Conservation (phyloP, 305 asterid genomes). For the Fraxinus platypoda region DNA sequence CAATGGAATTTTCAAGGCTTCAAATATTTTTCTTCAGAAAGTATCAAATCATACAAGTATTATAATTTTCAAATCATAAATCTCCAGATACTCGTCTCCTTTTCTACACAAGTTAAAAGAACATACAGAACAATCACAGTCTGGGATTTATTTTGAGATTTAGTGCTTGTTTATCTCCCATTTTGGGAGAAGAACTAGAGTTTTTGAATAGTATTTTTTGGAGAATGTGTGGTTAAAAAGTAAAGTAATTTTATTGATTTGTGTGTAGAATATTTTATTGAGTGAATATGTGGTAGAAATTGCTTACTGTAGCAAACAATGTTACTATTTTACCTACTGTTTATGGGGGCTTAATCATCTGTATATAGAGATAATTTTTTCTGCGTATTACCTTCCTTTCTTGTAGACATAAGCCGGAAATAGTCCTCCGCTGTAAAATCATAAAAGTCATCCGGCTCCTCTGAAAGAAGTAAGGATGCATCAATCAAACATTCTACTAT, state of each 20-base stretch:
- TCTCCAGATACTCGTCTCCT: background rate
- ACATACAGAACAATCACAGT: background rate
- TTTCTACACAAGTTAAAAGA: background rate
- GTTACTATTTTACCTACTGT: too few relatives aligned
- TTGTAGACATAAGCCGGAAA: constrained; percentile 64
- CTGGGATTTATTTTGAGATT: constrained; percentile 6
- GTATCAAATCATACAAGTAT: background rate
- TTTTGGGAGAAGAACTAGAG: too few relatives aligned
- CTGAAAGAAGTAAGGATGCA: constrained; percentile 34
- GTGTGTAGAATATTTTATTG: too few relatives aligned
- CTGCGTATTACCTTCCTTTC: constrained; percentile 66
- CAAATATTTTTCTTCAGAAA: background rate
- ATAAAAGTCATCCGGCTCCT: constrained; percentile 74
- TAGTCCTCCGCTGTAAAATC: constrained; percentile 92
- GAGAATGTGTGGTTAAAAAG: too few relatives aligned
- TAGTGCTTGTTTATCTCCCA: too few relatives aligned
- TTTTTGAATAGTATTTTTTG: too few relatives aligned
- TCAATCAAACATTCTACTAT: constrained; percentile 12
- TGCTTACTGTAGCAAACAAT: too few relatives aligned
- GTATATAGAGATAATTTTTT: background rate
- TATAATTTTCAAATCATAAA: background rate
- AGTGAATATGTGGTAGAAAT: too few relatives aligned
- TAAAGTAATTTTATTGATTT: too few relatives aligned
- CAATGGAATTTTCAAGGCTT: constrained; percentile 36
- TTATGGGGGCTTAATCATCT: too few relatives aligned